phyloP scores from a whole-genome alignment of 164 flowering plant genomes.

The Umbellularia californica region DNA sequence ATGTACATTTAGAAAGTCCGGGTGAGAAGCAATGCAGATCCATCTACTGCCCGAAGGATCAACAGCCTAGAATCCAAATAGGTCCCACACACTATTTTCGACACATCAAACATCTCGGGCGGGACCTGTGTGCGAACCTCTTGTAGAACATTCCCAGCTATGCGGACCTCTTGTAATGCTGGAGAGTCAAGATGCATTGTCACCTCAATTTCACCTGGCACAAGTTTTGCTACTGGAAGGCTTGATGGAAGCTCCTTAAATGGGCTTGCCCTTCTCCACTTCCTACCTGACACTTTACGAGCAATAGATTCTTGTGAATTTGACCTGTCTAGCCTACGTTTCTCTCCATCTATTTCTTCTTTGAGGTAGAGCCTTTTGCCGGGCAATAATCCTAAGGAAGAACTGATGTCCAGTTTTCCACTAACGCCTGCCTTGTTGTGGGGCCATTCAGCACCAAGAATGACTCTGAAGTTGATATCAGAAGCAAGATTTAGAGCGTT shows the following conservation, averaged over 20 bases:
- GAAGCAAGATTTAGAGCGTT: constrained; percentile 44
- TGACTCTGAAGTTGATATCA: constrained; percentile 57
- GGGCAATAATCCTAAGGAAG: constrained; percentile 45
- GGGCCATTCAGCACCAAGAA: constrained; percentile 68
- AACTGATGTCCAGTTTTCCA: constrained; percentile 50
- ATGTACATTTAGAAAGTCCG: constrained; percentile 27
- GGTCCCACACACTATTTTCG: constrained; percentile 77
- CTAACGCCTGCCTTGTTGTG: constrained; percentile 61
- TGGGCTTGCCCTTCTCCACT: constrained; percentile 49
- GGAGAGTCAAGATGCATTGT: constrained; percentile 49
- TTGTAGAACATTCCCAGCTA: constrained; percentile 39
- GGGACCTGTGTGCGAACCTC: constrained; percentile 74
- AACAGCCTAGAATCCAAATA: constrained; percentile 71
- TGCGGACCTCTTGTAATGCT: constrained; percentile 26
- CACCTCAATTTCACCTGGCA: constrained; percentile 50
- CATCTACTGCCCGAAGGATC: constrained; percentile 65
- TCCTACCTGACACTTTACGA: constrained; percentile 36
- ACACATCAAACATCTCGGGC: constrained; percentile 81
- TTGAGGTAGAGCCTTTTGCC: constrained; percentile 62
- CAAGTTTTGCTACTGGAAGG: constrained; percentile 72
- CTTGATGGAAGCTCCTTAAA: constrained; percentile 69
- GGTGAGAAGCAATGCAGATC: constrained; percentile 74
- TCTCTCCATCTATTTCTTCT: constrained; percentile 36
- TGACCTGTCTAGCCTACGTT: constrained; percentile 15
- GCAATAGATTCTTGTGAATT: constrained; percentile 25